Percentiles rank a stretch among this genome's conserved stretches.
Conservation (phyloP, 2,329 filamentous ascomycete genomes). For the Chaetomium sp. region DNA sequence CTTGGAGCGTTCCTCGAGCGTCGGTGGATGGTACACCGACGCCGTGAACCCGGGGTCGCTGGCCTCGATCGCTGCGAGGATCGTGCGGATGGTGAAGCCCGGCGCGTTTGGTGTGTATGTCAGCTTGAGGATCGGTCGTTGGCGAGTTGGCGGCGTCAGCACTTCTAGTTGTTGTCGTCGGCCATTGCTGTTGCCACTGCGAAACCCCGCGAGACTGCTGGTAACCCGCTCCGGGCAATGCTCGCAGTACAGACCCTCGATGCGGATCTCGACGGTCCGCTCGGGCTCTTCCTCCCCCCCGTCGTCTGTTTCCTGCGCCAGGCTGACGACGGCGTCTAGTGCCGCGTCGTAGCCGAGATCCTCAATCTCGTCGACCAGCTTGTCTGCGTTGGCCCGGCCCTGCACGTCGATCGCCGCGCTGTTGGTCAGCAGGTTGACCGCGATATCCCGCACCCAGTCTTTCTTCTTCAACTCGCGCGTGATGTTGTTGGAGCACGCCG, state of each 20-base stretch:
- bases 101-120: constrained; percentile 64
- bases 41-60: constrained; percentile 60
- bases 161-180: constrained; percentile 42
- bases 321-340: constrained; percentile 44
- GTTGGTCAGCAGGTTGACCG: constrained; percentile 61
- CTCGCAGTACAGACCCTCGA: constrained; percentile 69
- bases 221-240: constrained; percentile 59
- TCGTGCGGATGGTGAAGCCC: constrained; percentile 65
- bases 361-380: constrained; percentile 49
- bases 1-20: constrained; percentile 73
- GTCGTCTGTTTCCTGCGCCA: constrained; percentile 26
- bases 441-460: constrained; percentile 51
- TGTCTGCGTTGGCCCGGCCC: constrained; percentile 39
- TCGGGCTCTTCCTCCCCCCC: constrained; percentile 6
- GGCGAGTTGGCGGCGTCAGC: constrained; percentile 47
- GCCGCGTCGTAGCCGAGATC: constrained; percentile 61
- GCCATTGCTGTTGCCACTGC: no score
- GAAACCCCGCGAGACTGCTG: constrained; percentile 47
- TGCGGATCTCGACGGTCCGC: constrained; percentile 56
- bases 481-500: constrained; percentile 59
- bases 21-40: constrained; percentile 71
- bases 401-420: constrained; percentile 56
- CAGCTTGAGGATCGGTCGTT: constrained; percentile 62
- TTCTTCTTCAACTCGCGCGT: constrained; percentile 51
- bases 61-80: constrained; percentile 60